Conservation (phyloP, 352 stramenopile species). For the Pythium periplocum region DNA sequence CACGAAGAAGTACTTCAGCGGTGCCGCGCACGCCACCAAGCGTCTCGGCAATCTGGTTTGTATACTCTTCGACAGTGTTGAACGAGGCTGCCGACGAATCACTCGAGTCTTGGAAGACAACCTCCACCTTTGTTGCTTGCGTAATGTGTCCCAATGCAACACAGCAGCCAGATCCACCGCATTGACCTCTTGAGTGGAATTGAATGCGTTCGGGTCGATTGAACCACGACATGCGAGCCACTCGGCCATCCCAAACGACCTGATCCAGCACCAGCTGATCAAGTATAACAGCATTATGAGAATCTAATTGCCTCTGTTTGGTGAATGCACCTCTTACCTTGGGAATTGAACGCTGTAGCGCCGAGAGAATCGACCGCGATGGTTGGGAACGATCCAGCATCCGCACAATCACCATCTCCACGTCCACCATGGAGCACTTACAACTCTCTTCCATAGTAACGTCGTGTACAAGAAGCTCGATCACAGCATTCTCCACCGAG, state of each 20-base stretch:
- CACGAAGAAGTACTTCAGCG: slow-evolving; percentile 26
- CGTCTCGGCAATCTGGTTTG: slow-evolving; percentile 22
- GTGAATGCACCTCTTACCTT: slow-evolving; percentile 7
- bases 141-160: no score
- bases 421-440: slow-evolving; percentile 21
- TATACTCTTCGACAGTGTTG: slow-evolving; percentile 21
- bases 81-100: slow-evolving; percentile 9
- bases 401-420: slow-evolving; percentile 24
- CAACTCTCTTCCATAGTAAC: slow-evolving; percentile 4
- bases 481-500: no score
- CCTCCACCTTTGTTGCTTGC: slow-evolving; percentile 7
- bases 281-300: background rate
- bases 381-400: slow-evolving; percentile 33
- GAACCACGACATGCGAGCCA: slow-evolving; percentile 37
- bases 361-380: slow-evolving; percentile 28
- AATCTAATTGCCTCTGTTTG: background rate
- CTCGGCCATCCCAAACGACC: slow-evolving; percentile 34
- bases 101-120: slow-evolving; percentile 20
- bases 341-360: slow-evolving; percentile 25
- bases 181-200: slow-evolving; percentile 18
- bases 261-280: slow-evolving; percentile 30
- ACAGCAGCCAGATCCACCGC: slow-evolving; percentile 31
- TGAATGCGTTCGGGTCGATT: slow-evolving; percentile 28
- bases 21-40: slow-evolving; percentile 39
- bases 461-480: no score